Percentiles rank a stretch among this genome's conserved stretches.
Evolutionary conservation across 768 basidiomycete species (phyloP).

Genomic region (Trametes cubensis): DNA sequence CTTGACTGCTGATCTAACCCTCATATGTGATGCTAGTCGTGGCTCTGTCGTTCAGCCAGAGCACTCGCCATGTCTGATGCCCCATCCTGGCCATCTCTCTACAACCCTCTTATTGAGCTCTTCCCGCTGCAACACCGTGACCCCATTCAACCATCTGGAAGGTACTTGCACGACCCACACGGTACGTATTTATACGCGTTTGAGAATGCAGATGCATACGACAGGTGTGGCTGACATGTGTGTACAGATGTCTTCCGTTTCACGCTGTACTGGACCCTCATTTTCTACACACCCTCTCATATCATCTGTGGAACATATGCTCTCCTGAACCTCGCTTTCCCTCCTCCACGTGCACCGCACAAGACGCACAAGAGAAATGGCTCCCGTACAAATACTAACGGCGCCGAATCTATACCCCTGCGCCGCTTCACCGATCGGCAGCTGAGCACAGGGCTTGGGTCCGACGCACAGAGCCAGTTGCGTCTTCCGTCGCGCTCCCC

Average conservation of each 20-base stretch:
- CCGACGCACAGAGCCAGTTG: slow-evolving; percentile 1
- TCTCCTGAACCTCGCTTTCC: slow-evolving; percentile 45
- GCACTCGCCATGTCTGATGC: slow-evolving; percentile 10
- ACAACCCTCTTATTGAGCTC: slow-evolving; percentile 41
- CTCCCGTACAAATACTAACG: background rate
- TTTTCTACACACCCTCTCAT: slow-evolving; percentile 48
- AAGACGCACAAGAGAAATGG: slow-evolving; percentile 11
- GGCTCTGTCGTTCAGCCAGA: background rate
- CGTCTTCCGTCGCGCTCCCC: slow-evolving; percentile 15
- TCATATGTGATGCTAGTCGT: background rate
- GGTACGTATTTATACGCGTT: slow-evolving; percentile 30
- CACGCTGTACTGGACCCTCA: slow-evolving; percentile 52
- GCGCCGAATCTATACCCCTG: slow-evolving; percentile 24
- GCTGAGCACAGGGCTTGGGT: background rate
- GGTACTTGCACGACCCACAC: slow-evolving; percentile 39
- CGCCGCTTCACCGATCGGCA: slow-evolving; percentile 9
- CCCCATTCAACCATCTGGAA: slow-evolving; percentile 37
- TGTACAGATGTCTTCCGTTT: slow-evolving; percentile 45
- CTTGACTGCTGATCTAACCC: background rate
- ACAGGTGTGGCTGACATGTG: background rate
- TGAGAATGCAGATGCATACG: background rate
- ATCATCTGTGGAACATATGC: slow-evolving; percentile 44
- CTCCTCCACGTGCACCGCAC: slow-evolving; percentile 32
- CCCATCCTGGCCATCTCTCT: slow-evolving; percentile 39
- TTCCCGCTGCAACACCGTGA: slow-evolving; percentile 30